A percentile compares a stretch with the other conserved stretches of the same genome.
Conservation (phyloP, 768 basidiomycete genomes). For the Megacollybia marginata region DNA sequence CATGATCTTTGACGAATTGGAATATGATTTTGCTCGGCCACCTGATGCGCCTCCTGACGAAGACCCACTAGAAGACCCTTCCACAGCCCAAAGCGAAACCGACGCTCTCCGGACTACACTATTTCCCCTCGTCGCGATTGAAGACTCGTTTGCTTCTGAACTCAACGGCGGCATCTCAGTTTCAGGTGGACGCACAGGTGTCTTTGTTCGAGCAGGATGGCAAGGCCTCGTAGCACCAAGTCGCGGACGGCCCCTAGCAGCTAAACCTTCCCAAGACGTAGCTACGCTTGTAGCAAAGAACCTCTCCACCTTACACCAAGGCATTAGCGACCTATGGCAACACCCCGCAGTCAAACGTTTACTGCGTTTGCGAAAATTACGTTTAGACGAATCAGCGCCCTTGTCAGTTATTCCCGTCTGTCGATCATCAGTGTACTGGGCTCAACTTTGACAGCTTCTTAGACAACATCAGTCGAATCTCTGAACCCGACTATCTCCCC, state of each 20-base stretch:
- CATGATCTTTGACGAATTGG: constrained; percentile 66
- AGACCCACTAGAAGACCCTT: constrained; percentile 7
- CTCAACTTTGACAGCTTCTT: constrained; percentile 47
- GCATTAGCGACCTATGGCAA: constrained; percentile 61
- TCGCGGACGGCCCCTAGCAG: constrained; percentile 29
- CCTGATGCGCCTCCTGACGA: constrained; percentile 11
- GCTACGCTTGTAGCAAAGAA: constrained; percentile 50
- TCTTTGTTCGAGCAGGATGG: constrained; percentile 70
- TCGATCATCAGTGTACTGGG: background rate
- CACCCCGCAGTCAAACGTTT: constrained; percentile 60
- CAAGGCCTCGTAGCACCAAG: constrained; percentile 48
- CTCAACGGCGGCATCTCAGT: constrained; percentile 59
- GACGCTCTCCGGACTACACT: constrained; percentile 46
- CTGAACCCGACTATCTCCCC: constrained; percentile 63
- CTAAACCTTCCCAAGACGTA: constrained; percentile 28
- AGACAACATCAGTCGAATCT: constrained; percentile 54
- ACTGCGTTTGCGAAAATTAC: constrained; percentile 48
- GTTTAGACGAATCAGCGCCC: constrained; percentile 67
- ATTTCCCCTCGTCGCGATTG: constrained; percentile 57
- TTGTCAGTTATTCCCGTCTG: constrained; percentile 43
- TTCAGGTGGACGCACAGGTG: constrained; percentile 50
- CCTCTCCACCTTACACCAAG: constrained; percentile 37
- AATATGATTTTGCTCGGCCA: constrained; percentile 39
- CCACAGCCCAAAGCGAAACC: constrained; percentile 31
- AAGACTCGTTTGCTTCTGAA: constrained; percentile 61